Evolutionary conservation across 1,139 yeast genomes (phyloP).

Genomic region (Candida neerlandica): DNA sequence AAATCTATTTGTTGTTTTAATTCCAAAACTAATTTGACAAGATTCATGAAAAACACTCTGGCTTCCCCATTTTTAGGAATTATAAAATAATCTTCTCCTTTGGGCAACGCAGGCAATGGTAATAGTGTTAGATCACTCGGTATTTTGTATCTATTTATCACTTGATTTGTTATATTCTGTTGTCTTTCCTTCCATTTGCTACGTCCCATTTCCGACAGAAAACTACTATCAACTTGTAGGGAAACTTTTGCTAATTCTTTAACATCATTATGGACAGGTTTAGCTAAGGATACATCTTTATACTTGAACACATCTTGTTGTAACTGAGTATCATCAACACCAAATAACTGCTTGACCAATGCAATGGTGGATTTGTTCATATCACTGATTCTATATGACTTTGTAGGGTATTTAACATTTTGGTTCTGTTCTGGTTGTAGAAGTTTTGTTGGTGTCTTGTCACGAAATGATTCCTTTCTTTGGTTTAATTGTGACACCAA

Average conservation of each 20-base stretch:
- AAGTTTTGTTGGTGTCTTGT: constrained; percentile 24
- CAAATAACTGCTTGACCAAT: constrained; percentile 44
- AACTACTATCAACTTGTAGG: constrained; percentile 20
- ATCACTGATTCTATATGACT: constrained; percentile 53
- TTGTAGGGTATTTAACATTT: constrained; percentile 34
- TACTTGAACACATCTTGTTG: constrained; percentile 52
- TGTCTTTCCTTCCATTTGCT: constrained; percentile 58
- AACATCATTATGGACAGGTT: constrained; percentile 48
- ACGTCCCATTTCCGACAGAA: constrained; percentile 42
- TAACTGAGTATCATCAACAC: constrained; percentile 38
- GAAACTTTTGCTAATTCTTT: constrained; percentile 22
- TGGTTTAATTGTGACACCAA: constrained; percentile 40
- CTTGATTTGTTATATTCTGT: constrained; percentile 34
- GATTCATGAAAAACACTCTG: constrained; percentile 8
- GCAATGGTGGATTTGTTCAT: constrained; percentile 45
- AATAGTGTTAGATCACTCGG: constrained; percentile 35
- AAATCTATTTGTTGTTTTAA: constrained; percentile 19
- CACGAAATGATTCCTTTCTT: constrained; percentile 27
- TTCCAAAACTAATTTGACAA: constrained; percentile 15
- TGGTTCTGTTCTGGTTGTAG: constrained; percentile 13
- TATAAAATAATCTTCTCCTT: constrained; percentile 40
- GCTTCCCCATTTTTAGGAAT: constrained; percentile 33
- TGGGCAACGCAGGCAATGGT: constrained; percentile 32
- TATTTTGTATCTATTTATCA: constrained; percentile 43
- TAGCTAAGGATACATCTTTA: constrained; percentile 47